These are phyloP conservation scores for Closterium sp. DNA, from an alignment of 139 green algal genomes.

Conservation along the genomic window DNA sequence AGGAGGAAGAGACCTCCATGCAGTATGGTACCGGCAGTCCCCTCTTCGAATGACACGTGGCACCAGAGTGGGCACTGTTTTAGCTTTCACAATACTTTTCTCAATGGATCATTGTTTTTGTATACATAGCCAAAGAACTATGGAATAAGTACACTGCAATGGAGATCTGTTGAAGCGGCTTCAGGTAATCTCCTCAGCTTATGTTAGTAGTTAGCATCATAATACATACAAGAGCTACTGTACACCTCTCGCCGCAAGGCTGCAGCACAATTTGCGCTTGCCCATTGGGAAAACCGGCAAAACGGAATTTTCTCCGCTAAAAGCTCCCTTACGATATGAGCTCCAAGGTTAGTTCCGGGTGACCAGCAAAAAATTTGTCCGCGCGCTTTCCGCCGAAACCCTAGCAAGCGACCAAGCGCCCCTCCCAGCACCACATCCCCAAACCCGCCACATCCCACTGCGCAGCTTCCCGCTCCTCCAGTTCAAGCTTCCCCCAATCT, in stretches of 20 bases:
- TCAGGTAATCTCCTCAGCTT: neutral
- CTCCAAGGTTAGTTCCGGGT: neutral
- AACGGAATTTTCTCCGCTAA: neutral
- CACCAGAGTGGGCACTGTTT: neutral
- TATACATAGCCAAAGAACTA: too few species aligned
- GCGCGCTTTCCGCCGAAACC: neutral
- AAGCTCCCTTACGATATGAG: neutral
- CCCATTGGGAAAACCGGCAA: neutral
- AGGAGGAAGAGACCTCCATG: neutral
- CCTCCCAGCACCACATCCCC: neutral
- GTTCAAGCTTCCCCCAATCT: neutral
- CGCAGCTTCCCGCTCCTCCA: neutral
- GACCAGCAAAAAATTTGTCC: neutral
- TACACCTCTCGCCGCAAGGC: neutral
- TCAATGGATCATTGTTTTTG: too few species aligned
- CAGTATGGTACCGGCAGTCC: neutral
- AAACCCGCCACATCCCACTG: neutral
- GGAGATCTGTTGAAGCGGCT: neutral
- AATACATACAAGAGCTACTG: neutral
- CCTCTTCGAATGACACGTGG: neutral
- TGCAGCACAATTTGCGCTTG: neutral
- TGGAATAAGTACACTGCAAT: neutral
- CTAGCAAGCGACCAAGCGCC: neutral
- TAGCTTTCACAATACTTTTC: too few species aligned
- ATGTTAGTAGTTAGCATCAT: neutral